Conservation (phyloP, 129 eudicot genomes). For the Chrysanthemum lavandulifolium region DNA sequence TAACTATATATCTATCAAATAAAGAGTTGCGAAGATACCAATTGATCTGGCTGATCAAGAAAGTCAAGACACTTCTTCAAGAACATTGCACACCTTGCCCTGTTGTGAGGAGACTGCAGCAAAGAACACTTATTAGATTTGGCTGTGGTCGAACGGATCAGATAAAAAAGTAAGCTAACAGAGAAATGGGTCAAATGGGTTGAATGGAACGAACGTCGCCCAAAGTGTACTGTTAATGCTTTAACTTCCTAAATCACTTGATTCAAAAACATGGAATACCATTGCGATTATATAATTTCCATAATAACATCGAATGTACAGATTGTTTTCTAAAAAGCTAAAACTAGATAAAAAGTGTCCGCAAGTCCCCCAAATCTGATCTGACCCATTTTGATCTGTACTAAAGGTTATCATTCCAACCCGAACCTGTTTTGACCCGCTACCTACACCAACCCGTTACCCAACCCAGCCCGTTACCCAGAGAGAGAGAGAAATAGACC, state of each 20-base stretch:
- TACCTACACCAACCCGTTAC: not conserved
- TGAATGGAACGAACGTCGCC: not conserved
- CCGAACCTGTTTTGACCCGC: no score
- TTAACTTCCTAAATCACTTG: not conserved
- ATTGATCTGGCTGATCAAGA: conserved; percentile 91
- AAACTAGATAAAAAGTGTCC: no score
- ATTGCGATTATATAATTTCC: no score
- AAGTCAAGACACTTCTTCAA: conserved; percentile 78
- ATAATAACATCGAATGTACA: no score
- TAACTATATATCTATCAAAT: conserved; percentile 5
- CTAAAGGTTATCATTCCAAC: no score
- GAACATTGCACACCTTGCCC: conserved; percentile 75
- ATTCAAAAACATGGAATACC: no score
- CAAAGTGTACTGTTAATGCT: not conserved
- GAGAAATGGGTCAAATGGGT: not conserved
- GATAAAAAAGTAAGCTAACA: not conserved
- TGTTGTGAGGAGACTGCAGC: conserved; percentile 66
- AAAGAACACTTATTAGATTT: conserved; percentile 25
- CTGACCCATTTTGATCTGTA: no score
- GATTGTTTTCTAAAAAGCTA: no score
- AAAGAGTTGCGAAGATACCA: conserved; percentile 44
- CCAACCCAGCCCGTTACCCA: not conserved
- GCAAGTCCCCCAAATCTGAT: no score
- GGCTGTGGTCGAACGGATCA: not conserved
- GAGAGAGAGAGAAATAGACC: conserved; percentile 34